phyloP scores from a whole-genome alignment of 164 flowering plant genomes.

The Nymphaea colorata region DNA sequence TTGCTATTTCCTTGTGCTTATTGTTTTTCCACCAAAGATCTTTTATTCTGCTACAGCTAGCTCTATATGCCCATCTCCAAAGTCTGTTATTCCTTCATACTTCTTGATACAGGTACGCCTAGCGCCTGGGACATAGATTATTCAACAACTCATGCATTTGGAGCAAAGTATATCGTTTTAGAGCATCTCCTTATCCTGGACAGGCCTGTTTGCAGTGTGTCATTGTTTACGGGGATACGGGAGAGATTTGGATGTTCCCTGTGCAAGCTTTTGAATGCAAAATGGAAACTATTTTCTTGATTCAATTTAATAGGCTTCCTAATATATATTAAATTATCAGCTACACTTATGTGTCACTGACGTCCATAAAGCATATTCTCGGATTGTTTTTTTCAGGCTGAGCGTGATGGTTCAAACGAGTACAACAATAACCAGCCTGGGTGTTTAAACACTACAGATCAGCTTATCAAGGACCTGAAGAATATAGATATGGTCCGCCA shows the following conservation, averaged over 20 bases:
- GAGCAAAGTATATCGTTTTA: slow-evolving; percentile 26
- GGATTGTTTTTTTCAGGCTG: slow-evolving; percentile 15
- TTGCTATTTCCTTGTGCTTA: no score
- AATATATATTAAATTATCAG: no score
- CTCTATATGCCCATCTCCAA: no score
- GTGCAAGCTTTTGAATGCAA: no score
- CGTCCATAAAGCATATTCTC: background rate
- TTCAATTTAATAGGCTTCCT: no score
- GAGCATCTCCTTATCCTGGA: slow-evolving; percentile 40
- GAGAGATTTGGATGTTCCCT: slow-evolving; percentile 18
- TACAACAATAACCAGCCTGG: slow-evolving; percentile 25
- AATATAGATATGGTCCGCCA: slow-evolving; percentile 31
- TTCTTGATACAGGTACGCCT: slow-evolving; percentile 25
- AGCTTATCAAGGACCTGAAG: slow-evolving; percentile 22
- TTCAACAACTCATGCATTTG: slow-evolving; percentile 22
- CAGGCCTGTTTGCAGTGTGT: slow-evolving; percentile 37
- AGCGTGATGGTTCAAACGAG: slow-evolving; percentile 31
- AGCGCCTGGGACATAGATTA: slow-evolving; percentile 31
- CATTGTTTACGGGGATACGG: slow-evolving; percentile 43
- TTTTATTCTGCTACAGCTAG: no score
- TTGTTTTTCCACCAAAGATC: no score
- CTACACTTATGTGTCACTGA: no score
- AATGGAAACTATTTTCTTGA: no score
- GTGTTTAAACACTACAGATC: slow-evolving; percentile 27
- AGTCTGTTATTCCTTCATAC: no score